phyloP scores from a whole-genome alignment of 345 rosid species.

The Hypericum androsaemum region DNA sequence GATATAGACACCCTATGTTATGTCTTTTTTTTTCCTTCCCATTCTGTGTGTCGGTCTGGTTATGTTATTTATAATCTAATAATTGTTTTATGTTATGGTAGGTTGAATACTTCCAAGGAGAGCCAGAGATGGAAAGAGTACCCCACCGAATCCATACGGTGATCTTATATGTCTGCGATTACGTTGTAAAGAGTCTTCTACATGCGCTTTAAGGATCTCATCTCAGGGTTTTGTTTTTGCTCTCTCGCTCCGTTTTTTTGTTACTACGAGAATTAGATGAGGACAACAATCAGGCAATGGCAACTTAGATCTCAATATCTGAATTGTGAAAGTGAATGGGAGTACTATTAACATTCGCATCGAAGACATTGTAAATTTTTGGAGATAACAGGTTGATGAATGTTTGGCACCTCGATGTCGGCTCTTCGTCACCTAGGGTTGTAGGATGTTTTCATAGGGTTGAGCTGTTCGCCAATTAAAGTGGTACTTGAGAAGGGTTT shows the following conservation, averaged over 20 bases:
- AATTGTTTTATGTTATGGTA: constrained; percentile 7
- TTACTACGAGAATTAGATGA: neutral
- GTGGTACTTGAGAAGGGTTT: too few relatives aligned
- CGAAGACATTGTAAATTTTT: too few relatives aligned
- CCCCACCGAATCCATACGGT: constrained; percentile 25
- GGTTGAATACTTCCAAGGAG: constrained; percentile 65
- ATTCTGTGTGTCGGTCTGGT: neutral
- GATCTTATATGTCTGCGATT: constrained; percentile 53
- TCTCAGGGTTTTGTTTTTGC: neutral
- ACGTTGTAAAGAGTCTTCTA: constrained; percentile 22
- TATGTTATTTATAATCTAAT: neutral
- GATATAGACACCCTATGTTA: constrained; percentile 39
- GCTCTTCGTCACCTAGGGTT: too few relatives aligned
- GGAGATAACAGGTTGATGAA: too few relatives aligned
- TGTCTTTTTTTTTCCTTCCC: neutral
- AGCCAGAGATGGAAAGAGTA: constrained; percentile 52
- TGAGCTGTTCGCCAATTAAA: too few relatives aligned
- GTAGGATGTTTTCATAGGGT: too few relatives aligned
- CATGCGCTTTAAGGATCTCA: constrained; percentile 30
- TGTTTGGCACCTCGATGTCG: too few relatives aligned
- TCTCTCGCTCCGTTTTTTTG: neutral
- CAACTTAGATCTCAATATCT: too few relatives aligned
- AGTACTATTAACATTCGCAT: too few relatives aligned
- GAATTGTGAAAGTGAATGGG: too few relatives aligned
- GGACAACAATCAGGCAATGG: too few relatives aligned